Base-by-base conservation (phyloP, 176 grass and related monocot genomes). In the Phragmites australis region DNA sequence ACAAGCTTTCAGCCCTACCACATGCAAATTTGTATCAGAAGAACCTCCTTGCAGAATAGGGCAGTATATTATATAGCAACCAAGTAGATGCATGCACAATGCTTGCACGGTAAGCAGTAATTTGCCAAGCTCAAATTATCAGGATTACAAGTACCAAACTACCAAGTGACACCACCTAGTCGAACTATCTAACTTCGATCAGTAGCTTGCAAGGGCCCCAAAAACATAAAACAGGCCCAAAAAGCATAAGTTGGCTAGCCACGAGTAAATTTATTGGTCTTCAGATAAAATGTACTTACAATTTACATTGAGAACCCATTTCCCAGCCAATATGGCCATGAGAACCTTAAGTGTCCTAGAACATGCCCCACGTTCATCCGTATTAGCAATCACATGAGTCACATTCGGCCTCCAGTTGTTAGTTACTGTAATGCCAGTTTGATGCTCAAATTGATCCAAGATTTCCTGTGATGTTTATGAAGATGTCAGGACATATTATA, bases 341-440 rank as follows among this genome's bases (percentile, higher is more conserved):
- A 98, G 92, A 81, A 98, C 80, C 72, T 98, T 98, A 2, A 94
- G 90, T 84, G 96, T 94, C 88, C 96, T 91, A 17, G 77, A 70
- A 65, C 90, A 98, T 70, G 90, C 88, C 27, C 90, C 88, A 46
- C 34, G 56, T 79, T 89, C 87, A 76, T 98, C 84, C 0, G 90
- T 95, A 68, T 70, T 89, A 83, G 92, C 92, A 41, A 98, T 89
- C 76, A 98, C 78, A 83, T 98, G 92, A 10, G 92, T 94, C 70
- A 93, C 88, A 61, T 87, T 82, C 3, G 86, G 54, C 43, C 88
- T 89, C 95, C 95, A 98, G 43, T 18, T 76, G 25, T 82, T 88
- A 53, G 79, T 93, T 79, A 85, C 71, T 26, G 84, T 23, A 13
- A 89, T 65, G 34, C 92, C 92, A 69, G 92, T 88, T 74, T 76